Evolutionary conservation across 2,329 filamentous ascomycete genomes (phyloP), one percentile per base, ranked within the genome.

Genomic region (Corinectria fuckeliana): DNA sequence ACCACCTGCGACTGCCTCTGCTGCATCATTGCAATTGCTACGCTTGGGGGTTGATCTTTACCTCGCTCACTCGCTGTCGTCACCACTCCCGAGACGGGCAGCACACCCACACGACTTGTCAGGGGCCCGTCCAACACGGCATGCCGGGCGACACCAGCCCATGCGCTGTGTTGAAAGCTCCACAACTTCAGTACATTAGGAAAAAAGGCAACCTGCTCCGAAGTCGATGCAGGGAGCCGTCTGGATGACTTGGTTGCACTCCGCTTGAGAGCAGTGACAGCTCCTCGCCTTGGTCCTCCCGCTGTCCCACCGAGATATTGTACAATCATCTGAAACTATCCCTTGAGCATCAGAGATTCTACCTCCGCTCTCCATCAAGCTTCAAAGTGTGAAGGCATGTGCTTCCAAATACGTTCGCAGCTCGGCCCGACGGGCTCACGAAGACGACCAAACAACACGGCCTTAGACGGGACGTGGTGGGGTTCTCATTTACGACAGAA

Each of bases 311-410:
- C 57, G 56, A 55, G 51, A 50, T 64, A 69, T 61, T 69, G 71
- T 73, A 64, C 68, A 60, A 71, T 71, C 61, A 66, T 72, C 56
- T 72, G 71, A 72, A 72, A 72, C 71, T 52, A 56, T 50, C 42
- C 41, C 49, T 61, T 61, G 60, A 63, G 56, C 50, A 61, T 57
- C 47, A 56, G 51, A 49, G 53, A 55, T 50, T 50, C 39, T 48
- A 36, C 47, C 39, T 58, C 38, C 57, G 11, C 49, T 44, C 28
- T 44, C 49, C 56, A 45, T 32, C 48, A 42, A 20, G 39, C 28
- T 25, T 50, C 50, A 45, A 59, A 57, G 36, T 49, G 50, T 58
- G 60, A 30, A 65, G 64, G 47, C 39, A 52, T 30, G 57, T 39
- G 26, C 60, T 61, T 53, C 61, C 65, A 49, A 56, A 65, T 64